A percentile compares a stretch with the other conserved stretches of the same genome.
phyloP scores from a whole-genome alignment of 2,329 filamentous ascomycete genomes.

The Phaeosphaeria sp. region DNA sequence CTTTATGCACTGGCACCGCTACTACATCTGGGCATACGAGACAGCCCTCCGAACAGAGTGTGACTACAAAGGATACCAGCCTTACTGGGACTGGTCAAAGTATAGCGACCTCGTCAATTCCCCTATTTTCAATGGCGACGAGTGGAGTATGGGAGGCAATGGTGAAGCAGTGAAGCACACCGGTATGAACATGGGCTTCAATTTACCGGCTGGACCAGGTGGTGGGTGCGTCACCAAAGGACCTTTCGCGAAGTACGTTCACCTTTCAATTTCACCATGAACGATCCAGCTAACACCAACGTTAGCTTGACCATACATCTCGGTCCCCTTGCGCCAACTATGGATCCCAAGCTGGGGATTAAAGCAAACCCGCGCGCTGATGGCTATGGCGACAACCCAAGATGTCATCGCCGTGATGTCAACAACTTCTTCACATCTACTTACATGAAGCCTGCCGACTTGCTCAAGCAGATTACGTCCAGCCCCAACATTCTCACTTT shows the following conservation, averaged over 20 bases:
- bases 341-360: slow-evolving; percentile 38
- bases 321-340: slow-evolving; percentile 54
- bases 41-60: slow-evolving; percentile 51
- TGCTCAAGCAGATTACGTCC: slow-evolving; percentile 32
- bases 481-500: slow-evolving; percentile 30
- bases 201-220: slow-evolving; percentile 57
- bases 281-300: neutral
- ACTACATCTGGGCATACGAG: slow-evolving; percentile 53
- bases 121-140: slow-evolving; percentile 63
- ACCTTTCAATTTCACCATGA: neutral
- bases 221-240: slow-evolving; percentile 63
- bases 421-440: slow-evolving; percentile 33
- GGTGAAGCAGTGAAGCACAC: slow-evolving; percentile 43
- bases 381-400: slow-evolving; percentile 38
- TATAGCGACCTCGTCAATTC: slow-evolving; percentile 55
- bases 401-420: slow-evolving; percentile 41
- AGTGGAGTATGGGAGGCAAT: slow-evolving; percentile 57
- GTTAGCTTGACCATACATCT: slow-evolving; percentile 46
- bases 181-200: slow-evolving; percentile 21
- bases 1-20: slow-evolving; percentile 49
- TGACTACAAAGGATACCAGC: slow-evolving; percentile 50
- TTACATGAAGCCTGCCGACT: slow-evolving; percentile 22
- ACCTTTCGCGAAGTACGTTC: slow-evolving; percentile 55
- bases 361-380: slow-evolving; percentile 38
- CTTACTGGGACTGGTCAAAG: slow-evolving; percentile 62